Evolutionary conservation across 768 basidiomycete genomes (phyloP).

Genomic region (Suillus weaverae): DNA sequence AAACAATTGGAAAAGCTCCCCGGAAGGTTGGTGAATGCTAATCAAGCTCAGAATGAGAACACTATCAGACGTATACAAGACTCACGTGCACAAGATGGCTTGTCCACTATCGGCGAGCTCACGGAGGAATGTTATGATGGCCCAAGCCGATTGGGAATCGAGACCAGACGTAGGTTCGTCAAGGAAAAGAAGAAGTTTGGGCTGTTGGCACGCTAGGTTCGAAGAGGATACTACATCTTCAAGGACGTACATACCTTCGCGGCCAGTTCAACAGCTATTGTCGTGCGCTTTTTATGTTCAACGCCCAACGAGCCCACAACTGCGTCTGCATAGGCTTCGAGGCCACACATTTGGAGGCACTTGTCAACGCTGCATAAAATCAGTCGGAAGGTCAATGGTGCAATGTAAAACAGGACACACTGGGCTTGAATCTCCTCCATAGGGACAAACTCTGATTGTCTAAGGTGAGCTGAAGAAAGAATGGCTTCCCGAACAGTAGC

Average conservation of each 20-base stretch:
- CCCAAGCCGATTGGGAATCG: conserved; percentile 87
- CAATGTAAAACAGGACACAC: conserved; percentile 39
- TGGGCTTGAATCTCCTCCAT: conserved; percentile 76
- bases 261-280: conserved; percentile 85
- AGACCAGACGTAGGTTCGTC: conserved; percentile 90
- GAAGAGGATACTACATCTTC: not conserved
- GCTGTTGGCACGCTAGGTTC: conserved; percentile 37
- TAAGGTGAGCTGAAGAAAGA: conserved; percentile 73
- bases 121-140: conserved; percentile 72
- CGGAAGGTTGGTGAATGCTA: conserved; percentile 67
- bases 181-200: conserved; percentile 77
- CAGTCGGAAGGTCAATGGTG: not conserved
- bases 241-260: conserved; percentile 48
- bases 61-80: conserved; percentile 7
- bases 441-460: conserved; percentile 70
- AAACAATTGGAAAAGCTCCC: conserved; percentile 79
- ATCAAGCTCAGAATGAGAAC: not conserved
- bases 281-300: conserved; percentile 79
- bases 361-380: conserved; percentile 44
- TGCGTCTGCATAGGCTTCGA: conserved; percentile 65
- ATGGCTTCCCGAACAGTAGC: conserved; percentile 81
- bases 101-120: conserved; percentile 80
- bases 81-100: conserved; percentile 86
- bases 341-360: conserved; percentile 60
- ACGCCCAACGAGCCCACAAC: conserved; percentile 67